Percentiles rank a stretch among this genome's conserved stretches.
phyloP scores from a whole-genome alignment of 169 alveolate species.

The Babesia bovis region DNA sequence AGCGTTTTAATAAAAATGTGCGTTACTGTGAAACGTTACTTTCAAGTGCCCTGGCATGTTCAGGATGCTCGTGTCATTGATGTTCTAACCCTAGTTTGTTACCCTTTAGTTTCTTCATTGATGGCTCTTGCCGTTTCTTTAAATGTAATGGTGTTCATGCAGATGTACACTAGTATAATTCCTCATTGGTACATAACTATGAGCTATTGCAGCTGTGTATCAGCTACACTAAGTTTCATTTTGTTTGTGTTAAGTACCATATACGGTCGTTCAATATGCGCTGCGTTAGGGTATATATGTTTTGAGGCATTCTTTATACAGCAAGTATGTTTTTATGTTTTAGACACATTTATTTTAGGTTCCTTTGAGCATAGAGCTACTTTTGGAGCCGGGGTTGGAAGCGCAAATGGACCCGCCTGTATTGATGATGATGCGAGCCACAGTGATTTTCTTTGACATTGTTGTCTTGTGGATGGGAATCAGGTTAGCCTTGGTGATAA shows the following conservation, averaged over 20 bases:
- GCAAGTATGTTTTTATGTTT: constrained; percentile 9
- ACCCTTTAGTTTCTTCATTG: constrained; percentile 51
- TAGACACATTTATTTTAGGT: not conserved
- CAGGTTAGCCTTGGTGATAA: constrained; percentile 10
- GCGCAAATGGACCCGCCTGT: not conserved
- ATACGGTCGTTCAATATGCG: constrained; percentile 21
- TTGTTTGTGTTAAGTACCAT: constrained; percentile 22
- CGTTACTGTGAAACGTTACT: not conserved
- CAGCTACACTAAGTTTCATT: constrained; percentile 36
- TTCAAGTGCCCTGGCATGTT: constrained; percentile 50
- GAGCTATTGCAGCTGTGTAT: constrained; percentile 31
- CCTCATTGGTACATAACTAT: not conserved
- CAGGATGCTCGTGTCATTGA: constrained; percentile 24
- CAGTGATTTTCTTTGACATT: not conserved
- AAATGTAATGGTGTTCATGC: constrained; percentile 42
- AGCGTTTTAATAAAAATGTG: not conserved
- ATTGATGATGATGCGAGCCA: not conserved
- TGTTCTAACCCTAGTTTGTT: constrained; percentile 36
- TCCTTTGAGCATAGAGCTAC: constrained; percentile 1
- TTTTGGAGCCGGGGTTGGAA: not conserved
- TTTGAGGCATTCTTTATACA: constrained; percentile 22
- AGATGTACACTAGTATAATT: constrained; percentile 16
- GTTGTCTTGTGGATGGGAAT: not conserved
- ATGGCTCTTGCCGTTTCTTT: constrained; percentile 30
- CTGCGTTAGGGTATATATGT: not conserved